Evolutionary conservation across 2,329 filamentous ascomycete genomes (phyloP).

Genomic region (Lomentospora prolificans): DNA sequence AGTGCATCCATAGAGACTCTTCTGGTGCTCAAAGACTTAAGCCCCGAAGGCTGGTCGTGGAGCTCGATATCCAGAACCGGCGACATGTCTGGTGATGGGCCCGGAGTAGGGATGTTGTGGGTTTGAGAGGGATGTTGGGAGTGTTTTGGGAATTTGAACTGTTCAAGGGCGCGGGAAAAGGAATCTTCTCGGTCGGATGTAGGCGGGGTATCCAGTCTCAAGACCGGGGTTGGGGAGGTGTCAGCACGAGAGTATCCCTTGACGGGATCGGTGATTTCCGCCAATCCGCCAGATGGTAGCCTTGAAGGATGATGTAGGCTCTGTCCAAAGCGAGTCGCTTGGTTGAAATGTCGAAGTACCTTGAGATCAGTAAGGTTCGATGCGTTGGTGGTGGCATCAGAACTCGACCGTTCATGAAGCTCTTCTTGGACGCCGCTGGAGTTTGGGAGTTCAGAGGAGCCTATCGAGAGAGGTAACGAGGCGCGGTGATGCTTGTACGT

Average conservation of each 20-base stretch:
- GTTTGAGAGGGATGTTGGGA: constrained; percentile 11
- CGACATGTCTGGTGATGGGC: constrained; percentile 23
- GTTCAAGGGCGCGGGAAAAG: constrained; percentile 9
- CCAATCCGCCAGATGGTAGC: background rate
- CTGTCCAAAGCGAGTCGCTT: background rate
- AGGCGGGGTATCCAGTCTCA: constrained; percentile 21
- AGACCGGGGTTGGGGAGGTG: constrained; percentile 11
- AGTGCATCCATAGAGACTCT: background rate
- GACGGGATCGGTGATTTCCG: background rate
- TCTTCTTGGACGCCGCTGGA: background rate
- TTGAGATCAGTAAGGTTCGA: background rate
- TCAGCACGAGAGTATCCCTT: background rate
- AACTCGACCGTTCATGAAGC: background rate
- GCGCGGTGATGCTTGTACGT: constrained; percentile 7
- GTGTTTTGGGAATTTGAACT: constrained; percentile 19
- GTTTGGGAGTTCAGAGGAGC: background rate
- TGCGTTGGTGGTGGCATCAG: background rate
- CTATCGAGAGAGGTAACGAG: constrained; percentile 6
- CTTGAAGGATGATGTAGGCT: background rate
- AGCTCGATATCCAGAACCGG: constrained; percentile 17
- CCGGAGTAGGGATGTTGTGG: constrained; percentile 21
- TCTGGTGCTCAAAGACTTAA: background rate
- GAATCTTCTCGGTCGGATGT: constrained; percentile 17
- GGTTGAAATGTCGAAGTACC: background rate
- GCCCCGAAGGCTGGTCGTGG: constrained; percentile 9